Percentiles rank a stretch among this genome's conserved stretches.
These are phyloP conservation scores for Apiospora malaysiana DNA, from an alignment of 2,329 filamentous ascomycete species.

Conservation along the genomic window DNA sequence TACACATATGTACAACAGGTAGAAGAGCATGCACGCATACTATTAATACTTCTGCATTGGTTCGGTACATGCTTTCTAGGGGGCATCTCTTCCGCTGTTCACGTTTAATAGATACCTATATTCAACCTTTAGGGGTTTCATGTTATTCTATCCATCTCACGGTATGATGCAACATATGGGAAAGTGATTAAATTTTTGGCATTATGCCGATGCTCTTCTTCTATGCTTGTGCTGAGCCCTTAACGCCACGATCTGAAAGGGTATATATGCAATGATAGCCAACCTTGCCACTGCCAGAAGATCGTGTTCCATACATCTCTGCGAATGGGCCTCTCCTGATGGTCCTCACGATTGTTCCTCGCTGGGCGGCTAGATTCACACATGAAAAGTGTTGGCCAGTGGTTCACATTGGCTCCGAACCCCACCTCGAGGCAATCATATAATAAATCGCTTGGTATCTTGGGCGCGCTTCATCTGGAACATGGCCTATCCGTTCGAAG, in stretches of 20 bases:
- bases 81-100: not conserved
- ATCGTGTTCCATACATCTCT: not conserved
- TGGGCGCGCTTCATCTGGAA: not conserved
- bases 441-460: not conserved
- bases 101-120: not conserved
- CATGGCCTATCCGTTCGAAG: not conserved
- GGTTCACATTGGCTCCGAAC: not conserved
- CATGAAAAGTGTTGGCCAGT: not conserved
- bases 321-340: not conserved
- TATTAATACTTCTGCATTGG: too few relatives aligned
- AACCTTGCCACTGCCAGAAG: not conserved
- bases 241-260: not conserved
- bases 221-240: not conserved
- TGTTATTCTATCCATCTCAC: too few relatives aligned
- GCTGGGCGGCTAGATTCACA: not conserved
- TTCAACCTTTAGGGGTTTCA: not conserved
- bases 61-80: too few relatives aligned
- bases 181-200: not conserved
- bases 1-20: too few relatives aligned
- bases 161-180: not conserved
- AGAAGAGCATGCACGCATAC: too few relatives aligned
- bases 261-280: not conserved
- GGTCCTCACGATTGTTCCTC: not conserved
- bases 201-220: not conserved
- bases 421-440: conserved; percentile 8